Conservation (phyloP, 2,329 filamentous ascomycete species). For the Exserohilum turcica region DNA sequence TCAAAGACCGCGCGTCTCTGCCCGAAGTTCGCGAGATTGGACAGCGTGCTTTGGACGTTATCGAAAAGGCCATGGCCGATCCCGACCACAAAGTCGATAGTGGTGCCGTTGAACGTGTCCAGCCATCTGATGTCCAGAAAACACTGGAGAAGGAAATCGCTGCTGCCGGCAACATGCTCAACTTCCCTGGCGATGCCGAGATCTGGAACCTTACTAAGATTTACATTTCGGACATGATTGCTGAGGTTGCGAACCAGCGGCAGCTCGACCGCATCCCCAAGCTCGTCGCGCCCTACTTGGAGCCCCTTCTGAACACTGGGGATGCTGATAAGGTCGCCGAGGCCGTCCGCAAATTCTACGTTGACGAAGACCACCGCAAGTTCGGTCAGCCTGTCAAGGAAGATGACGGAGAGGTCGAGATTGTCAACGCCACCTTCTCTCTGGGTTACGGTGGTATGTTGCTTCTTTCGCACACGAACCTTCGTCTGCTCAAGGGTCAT, state of each 20-base stretch:
- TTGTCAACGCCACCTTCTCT: constrained; percentile 97
- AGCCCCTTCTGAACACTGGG: constrained; percentile 67
- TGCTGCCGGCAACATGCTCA: constrained; percentile 66
- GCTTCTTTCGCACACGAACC: constrained; percentile 91
- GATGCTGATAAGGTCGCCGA: constrained; percentile 70
- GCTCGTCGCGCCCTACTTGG: constrained; percentile 76
- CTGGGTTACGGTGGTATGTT: constrained; percentile 98
- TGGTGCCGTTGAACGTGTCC: constrained; percentile 66
- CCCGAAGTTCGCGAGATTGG: constrained; percentile 94
- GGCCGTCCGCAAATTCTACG: constrained; percentile 75
- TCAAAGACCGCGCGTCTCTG: constrained; percentile 84
- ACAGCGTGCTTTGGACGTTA: constrained; percentile 78
- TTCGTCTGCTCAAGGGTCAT: constrained; percentile 92
- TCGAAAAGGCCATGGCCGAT: constrained; percentile 86
- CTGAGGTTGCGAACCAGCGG: constrained; percentile 85
- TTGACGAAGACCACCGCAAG: constrained; percentile 85
- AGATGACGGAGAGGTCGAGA: constrained; percentile 90
- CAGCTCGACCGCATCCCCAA: constrained; percentile 72
- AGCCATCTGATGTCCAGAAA: constrained; percentile 73
- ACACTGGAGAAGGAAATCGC: constrained; percentile 78
- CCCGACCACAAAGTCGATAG: constrained; percentile 60
- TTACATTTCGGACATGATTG: constrained; percentile 83
- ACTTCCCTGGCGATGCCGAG: constrained; percentile 64
- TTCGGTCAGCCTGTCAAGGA: constrained; percentile 84
- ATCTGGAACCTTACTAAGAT: constrained; percentile 69